Evolutionary conservation across 371 early-diverging fungal species (phyloP).

Genomic region (Rhizopus arrhizus): DNA sequence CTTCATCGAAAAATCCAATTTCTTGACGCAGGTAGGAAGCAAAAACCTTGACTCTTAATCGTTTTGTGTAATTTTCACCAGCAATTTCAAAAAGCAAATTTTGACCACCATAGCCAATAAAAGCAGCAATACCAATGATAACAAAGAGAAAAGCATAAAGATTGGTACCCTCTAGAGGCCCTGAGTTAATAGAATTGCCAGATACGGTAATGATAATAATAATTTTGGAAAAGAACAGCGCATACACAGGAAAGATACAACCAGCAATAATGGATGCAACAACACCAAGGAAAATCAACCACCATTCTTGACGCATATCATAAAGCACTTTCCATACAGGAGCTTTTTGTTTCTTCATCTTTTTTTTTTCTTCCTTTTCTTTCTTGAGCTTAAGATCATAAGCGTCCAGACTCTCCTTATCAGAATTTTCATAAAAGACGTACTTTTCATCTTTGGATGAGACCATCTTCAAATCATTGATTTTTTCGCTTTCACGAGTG

Average conservation of each 20-base stretch:
- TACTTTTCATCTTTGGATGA: background rate
- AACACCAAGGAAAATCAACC: constrained; percentile 35
- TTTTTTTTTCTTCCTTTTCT: constrained; percentile 44
- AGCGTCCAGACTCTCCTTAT: constrained; percentile 25
- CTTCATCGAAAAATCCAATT: constrained; percentile 83
- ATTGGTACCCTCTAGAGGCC: constrained; percentile 53
- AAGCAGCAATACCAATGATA: constrained; percentile 53
- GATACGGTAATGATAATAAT: constrained; percentile 12
- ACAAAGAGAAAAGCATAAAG: constrained; percentile 77
- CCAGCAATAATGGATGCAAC: constrained; percentile 61
- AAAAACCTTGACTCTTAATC: constrained; percentile 59
- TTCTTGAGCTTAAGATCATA: constrained; percentile 38
- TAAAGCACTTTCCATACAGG: constrained; percentile 42
- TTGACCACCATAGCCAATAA: constrained; percentile 41
- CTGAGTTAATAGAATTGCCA: constrained; percentile 31
- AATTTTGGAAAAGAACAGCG: constrained; percentile 12
- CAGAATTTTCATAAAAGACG: background rate
- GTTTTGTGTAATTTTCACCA: constrained; percentile 58
- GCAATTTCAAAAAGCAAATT: constrained; percentile 41
- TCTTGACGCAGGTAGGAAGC: constrained; percentile 72
- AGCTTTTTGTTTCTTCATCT: constrained; percentile 43
- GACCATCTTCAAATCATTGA: background rate
- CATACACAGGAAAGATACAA: constrained; percentile 39
- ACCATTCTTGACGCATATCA: constrained; percentile 45
- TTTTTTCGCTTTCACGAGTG: background rate